Conservation (phyloP, 768 basidiomycete species). For the Ramaria sp. region DNA sequence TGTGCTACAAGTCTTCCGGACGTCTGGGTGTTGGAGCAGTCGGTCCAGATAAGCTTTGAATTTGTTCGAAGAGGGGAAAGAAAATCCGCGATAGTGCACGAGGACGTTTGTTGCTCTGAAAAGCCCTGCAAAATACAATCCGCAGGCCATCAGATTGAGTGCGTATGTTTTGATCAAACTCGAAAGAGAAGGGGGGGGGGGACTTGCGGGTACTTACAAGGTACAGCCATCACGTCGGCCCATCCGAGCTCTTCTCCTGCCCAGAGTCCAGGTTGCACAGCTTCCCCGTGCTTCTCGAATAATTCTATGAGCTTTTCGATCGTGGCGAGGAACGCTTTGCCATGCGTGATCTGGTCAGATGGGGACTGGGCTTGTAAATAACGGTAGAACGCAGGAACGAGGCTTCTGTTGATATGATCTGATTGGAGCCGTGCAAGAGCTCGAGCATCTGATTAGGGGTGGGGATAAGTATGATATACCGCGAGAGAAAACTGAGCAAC, state of each 20-base stretch:
- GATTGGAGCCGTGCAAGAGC: constrained; percentile 56
- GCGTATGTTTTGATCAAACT: not conserved
- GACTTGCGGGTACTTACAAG: constrained; percentile 37
- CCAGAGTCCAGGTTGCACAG: constrained; percentile 37
- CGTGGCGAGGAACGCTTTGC: constrained; percentile 40
- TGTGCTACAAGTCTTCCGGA: constrained; percentile 58
- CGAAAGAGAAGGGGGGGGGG: not conserved
- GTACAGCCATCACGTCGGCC: constrained; percentile 58
- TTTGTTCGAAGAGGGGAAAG: constrained; percentile 30
- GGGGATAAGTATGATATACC: not conserved
- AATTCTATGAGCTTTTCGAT: constrained; percentile 40
- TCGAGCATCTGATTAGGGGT: constrained; percentile 40
- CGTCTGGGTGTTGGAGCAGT: constrained; percentile 48
- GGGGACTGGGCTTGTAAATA: constrained; percentile 60
- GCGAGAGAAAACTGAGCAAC: constrained; percentile 13
- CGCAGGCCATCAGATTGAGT: not conserved
- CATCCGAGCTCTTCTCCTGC: constrained; percentile 46
- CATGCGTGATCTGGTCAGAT: constrained; percentile 34
- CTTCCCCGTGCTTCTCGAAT: constrained; percentile 38
- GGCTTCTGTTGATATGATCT: constrained; percentile 51
- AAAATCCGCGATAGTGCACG: constrained; percentile 57
- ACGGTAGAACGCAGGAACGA: constrained; percentile 66
- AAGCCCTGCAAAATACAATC: constrained; percentile 40
- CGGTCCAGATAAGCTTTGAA: constrained; percentile 43
- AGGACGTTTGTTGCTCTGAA: constrained; percentile 54